A percentile compares a stretch with the other conserved stretches of the same genome.
Evolutionary conservation across 2,329 filamentous ascomycete genomes (phyloP).

Genomic region (Cytospora piceae): DNA sequence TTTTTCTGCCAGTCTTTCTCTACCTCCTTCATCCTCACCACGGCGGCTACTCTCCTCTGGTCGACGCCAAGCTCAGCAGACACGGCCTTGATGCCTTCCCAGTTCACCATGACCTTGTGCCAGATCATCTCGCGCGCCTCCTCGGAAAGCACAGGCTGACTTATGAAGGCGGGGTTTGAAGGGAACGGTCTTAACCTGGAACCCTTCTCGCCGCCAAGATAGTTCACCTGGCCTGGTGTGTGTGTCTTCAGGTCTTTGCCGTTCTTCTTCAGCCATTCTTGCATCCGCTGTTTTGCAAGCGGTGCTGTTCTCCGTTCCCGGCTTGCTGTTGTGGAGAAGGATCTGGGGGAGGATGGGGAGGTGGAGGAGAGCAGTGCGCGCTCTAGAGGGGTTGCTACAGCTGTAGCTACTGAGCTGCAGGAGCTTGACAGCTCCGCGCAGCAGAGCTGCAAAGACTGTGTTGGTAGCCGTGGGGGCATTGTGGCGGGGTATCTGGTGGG

Average conservation of each 20-base stretch:
- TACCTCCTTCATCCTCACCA: slow-evolving; percentile 82
- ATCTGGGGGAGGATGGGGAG: slow-evolving; percentile 31
- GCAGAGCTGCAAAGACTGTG: slow-evolving; percentile 26
- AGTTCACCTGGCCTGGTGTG: slow-evolving; percentile 37
- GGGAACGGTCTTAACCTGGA: slow-evolving; percentile 65
- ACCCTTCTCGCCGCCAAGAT: slow-evolving; percentile 45
- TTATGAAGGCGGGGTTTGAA: slow-evolving; percentile 70
- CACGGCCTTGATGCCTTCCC: slow-evolving; percentile 73
- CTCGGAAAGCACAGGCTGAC: slow-evolving; percentile 75
- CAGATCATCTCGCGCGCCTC: slow-evolving; percentile 75
- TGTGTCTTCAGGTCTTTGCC: slow-evolving; percentile 31
- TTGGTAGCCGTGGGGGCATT: slow-evolving; percentile 29
- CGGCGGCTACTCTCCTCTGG: slow-evolving; percentile 81
- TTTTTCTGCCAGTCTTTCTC: slow-evolving; percentile 77
- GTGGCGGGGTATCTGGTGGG: neutral
- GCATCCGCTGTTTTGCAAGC: slow-evolving; percentile 44
- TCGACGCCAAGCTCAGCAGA: slow-evolving; percentile 79
- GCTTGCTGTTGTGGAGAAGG: slow-evolving; percentile 47
- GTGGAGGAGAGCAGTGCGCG: slow-evolving; percentile 21
- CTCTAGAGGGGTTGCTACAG: slow-evolving; percentile 19
- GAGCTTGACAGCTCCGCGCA: slow-evolving; percentile 27
- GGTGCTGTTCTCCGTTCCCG: slow-evolving; percentile 43
- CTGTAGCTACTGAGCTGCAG: slow-evolving; percentile 8
- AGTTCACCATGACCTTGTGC: slow-evolving; percentile 64
- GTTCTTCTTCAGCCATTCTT: slow-evolving; percentile 40